Conservation (phyloP, 805 yeast genomes). For the Cyberlindnera nakhonratchasimensis region DNA sequence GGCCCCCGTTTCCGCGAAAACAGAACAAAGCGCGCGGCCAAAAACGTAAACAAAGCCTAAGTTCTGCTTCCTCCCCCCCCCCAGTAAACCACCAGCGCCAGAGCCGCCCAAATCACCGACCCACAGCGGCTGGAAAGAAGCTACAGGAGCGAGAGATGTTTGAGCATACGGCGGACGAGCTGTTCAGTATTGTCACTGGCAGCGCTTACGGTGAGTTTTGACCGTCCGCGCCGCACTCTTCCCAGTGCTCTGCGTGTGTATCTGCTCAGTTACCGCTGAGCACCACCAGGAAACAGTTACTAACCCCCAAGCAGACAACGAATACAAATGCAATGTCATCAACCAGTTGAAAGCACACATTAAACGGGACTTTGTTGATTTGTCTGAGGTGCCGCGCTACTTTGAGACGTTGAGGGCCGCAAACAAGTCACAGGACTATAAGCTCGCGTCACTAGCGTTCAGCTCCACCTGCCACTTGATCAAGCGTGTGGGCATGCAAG, state of each 20-base stretch:
- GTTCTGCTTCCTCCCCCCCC: neutral
- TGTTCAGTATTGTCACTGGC: conserved; percentile 11
- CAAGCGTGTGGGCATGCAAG: conserved; percentile 58
- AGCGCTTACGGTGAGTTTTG: conserved; percentile 15
- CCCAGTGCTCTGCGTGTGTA: too few relatives aligned
- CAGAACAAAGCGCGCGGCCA: neutral
- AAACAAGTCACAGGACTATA: conserved; percentile 35
- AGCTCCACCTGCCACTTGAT: conserved; percentile 53
- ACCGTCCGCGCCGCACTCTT: too few relatives aligned
- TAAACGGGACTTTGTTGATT: conserved; percentile 51
- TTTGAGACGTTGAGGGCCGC: conserved; percentile 48
- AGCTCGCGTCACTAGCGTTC: conserved; percentile 42
- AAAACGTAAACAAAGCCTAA: conserved; percentile 10
- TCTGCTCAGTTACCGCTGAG: neutral
- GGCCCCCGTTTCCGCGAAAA: neutral
- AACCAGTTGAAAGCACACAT: conserved; percentile 48
- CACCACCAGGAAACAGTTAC: neutral
- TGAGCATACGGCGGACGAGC: conserved; percentile 18
- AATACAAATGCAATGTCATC: conserved; percentile 19
- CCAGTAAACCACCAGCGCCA: neutral
- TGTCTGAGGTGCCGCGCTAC: conserved; percentile 46
- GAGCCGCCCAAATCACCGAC: neutral
- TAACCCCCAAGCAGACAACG: conserved; percentile 14
- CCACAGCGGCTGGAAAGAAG: neutral
- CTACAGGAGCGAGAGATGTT: conserved; percentile 12